Evolutionary conservation across 495 filamentous ascomycete genomes (phyloP), one percentile per base, ranked within the genome.

Genomic region (Usnea hakonensis): DNA sequence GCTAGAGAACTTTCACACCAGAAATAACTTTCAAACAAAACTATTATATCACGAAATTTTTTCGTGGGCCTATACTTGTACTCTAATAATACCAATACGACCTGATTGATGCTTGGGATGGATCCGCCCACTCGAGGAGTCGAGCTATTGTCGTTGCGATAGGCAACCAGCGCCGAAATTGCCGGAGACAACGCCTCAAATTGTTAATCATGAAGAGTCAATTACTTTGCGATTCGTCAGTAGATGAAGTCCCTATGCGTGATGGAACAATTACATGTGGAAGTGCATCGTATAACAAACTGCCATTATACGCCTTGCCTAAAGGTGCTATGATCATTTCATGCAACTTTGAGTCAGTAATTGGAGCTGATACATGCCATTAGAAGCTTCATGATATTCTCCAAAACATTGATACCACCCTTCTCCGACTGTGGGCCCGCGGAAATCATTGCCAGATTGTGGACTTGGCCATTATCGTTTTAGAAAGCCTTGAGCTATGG

Each of bases 141-240:
- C 6, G 35, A 11, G 35, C 35, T 5, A 36, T 5, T 5, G 35
- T 19, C 48, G 48, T 52, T 52, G 48, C 48, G 26, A 33, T 52
- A 28, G 48, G 48, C 48, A 52, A 52, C 48, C 48, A 32, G 28
- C 3, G 28, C 6, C 6, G n/a, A 28, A 30, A 16, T 0, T 0
- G n/a, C 46, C 5, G 46, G 9, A 23, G 11, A 23, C 3, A 30
- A 10, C 23, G 19, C 7, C 44, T 48, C 44, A 5, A 17, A 16
- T 26, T 30, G 3, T 30, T 50, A 14, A 30, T 28, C 28, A 52
- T 28, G 16, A 32, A 17, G 17, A 30, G 13, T 19, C 28, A 4
- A 9, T 5, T 26, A 96, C 74, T 70, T 96, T 90, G 74, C 96
- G 96, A 13, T 91, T 92, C 28, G 30, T 16, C 21, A 30, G n/a